A percentile compares a stretch with the other conserved stretches of the same genome.
Evolutionary conservation across 2,329 filamentous ascomycete species (phyloP).

Genomic region (Talaromyces rugulosus): DNA sequence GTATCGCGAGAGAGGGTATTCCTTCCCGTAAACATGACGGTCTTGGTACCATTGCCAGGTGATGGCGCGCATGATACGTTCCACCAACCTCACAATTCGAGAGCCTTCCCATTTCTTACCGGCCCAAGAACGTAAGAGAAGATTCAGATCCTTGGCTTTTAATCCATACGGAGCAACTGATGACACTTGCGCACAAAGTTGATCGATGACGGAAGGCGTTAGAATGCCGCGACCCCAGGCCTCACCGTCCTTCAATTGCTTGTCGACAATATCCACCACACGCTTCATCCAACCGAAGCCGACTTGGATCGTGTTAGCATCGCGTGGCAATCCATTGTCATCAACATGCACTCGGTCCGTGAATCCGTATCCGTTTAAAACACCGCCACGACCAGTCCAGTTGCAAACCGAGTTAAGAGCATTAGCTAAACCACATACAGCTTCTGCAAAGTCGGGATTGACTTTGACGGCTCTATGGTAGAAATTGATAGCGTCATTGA

Average conservation of each 20-base stretch:
- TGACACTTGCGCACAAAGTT: conserved; percentile 48
- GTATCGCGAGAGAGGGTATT: conserved; percentile 59
- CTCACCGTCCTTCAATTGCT: conserved; percentile 81
- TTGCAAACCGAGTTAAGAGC: conserved; percentile 95
- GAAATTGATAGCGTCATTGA: conserved; percentile 86
- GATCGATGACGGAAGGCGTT: conserved; percentile 50
- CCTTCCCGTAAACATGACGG: conserved; percentile 60
- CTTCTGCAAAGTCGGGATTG: conserved; percentile 96
- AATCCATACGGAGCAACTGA: conserved; percentile 27
- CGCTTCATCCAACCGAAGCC: conserved; percentile 80
- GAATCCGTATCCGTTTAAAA: conserved; percentile 66
- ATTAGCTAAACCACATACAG: conserved; percentile 91
- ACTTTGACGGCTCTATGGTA: conserved; percentile 85
- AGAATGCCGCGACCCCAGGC: conserved; percentile 76
- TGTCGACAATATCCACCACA: conserved; percentile 85
- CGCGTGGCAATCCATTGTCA: conserved; percentile 73
- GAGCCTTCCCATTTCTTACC: conserved; percentile 84
- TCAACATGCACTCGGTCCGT: conserved; percentile 93
- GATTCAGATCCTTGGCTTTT: conserved; percentile 27
- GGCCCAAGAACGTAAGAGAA: conserved; percentile 56
- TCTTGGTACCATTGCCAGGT: conserved; percentile 88
- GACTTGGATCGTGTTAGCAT: conserved; percentile 60
- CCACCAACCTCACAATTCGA: conserved; percentile 73
- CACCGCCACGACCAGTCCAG: conserved; percentile 85
- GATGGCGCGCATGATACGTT: conserved; percentile 73